Evolutionary conservation across 2,329 filamentous ascomycete species (phyloP), one percentile per base, ranked within the genome.

Genomic region (Monosporascus sp.): DNA sequence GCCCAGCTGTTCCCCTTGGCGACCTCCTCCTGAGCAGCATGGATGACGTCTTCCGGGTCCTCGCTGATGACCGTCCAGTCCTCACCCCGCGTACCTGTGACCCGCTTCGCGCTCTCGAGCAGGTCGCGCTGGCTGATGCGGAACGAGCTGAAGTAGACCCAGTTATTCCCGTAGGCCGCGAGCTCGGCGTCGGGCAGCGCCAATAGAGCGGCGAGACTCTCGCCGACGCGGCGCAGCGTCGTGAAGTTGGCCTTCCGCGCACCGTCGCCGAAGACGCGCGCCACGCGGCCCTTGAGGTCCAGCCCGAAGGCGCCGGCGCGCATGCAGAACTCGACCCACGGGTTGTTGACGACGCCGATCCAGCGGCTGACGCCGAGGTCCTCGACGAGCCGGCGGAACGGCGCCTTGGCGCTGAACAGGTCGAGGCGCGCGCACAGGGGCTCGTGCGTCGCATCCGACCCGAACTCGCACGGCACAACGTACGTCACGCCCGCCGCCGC

Each of bases 121-220:
- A 72, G 61, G 27, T 72, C 67, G 3, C 60, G 57, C 48, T 70
- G 69, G n/a, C 66, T 70, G 8, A 66, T 55, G 15, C 62, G 61
- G 51, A 72, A 70, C 14, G 70, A 71, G 46, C 68, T 66, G 35
- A 70, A 62, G 55, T 61, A 68, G 7, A 71, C 58, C 27, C 63
- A 66, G 8, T 54, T 58, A 51, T 74, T 72, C 50, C 57, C 62
- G 50, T 62, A 58, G 45, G 50, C 37, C 2, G 60, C 57, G 2
- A 71, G 60, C 15, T 65, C 65, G 11, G 54, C 60, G 20, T 70
- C 66, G 0, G 69, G 68, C 31, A 72, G 64, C 38, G 65, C 62
- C 14, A 75, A 58, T 3, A 70, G 57, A 35, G 61, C 63, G 7
- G 70, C 69, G 7, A 70, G 58, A n/a, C 69, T 60, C 35, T 66